phyloP scores from a whole-genome alignment of 805 yeast genomes.

The Candida xyloterini region DNA sequence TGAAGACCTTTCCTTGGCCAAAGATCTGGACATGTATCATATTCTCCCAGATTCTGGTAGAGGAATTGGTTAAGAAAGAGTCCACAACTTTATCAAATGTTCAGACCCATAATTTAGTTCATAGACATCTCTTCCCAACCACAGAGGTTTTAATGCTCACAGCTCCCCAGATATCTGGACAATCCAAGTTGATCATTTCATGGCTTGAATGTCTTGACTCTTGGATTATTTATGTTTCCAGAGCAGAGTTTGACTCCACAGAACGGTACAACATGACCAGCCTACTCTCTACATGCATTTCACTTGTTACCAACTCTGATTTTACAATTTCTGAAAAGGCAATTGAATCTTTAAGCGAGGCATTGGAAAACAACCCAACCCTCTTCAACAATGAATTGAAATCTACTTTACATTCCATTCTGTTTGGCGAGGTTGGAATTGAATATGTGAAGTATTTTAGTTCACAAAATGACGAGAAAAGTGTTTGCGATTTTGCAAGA shows the following conservation, averaged over 20 bases:
- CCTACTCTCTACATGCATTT: conserved; percentile 17
- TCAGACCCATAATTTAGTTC: conserved; percentile 39
- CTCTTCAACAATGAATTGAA: conserved; percentile 36
- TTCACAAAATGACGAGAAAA: conserved; percentile 36
- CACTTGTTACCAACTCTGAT: conserved; percentile 17
- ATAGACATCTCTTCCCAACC: conserved; percentile 33
- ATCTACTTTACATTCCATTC: conserved; percentile 29
- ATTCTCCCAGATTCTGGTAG: conserved; percentile 47
- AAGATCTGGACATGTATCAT: conserved; percentile 22
- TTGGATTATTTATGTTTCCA: conserved; percentile 39
- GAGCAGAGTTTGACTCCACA: conserved; percentile 34
- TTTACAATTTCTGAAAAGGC: conserved; percentile 23
- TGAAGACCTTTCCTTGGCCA: conserved; percentile 5
- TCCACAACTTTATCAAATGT: conserved; percentile 24
- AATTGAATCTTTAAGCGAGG: conserved; percentile 39
- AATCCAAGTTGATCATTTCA: conserved; percentile 7
- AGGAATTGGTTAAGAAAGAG: conserved; percentile 45
- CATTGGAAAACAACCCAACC: conserved; percentile 44
- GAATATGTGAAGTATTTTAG: conserved; percentile 33
- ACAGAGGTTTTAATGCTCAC: conserved; percentile 27
- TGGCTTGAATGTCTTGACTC: conserved; percentile 34
- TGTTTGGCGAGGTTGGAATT: conserved; percentile 47
- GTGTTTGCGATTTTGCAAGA: conserved; percentile 41
- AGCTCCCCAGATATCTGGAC: conserved; percentile 1
- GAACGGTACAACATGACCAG: conserved; percentile 27